Conservation (phyloP, 768 basidiomycete species). For the Suillus spraguei region DNA sequence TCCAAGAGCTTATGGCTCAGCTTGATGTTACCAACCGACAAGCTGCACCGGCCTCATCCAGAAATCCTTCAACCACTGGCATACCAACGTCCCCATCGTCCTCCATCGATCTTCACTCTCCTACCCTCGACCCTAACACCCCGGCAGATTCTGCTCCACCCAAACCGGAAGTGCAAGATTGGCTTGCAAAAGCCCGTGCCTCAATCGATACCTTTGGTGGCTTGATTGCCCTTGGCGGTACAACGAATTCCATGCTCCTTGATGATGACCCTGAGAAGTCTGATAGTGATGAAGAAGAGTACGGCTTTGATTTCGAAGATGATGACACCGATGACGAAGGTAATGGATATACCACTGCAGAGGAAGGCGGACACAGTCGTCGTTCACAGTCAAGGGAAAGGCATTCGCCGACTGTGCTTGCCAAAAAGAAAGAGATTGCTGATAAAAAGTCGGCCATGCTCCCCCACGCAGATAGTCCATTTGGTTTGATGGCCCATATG, state of each 20-base stretch:
- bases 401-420: slow-evolving; percentile 34
- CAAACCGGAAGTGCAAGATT: slow-evolving; percentile 67
- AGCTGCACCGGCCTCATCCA: slow-evolving; percentile 17
- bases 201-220: slow-evolving; percentile 69
- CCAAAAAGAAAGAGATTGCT: slow-evolving; percentile 40
- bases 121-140: slow-evolving; percentile 27
- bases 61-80: slow-evolving; percentile 33
- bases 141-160: slow-evolving; percentile 31
- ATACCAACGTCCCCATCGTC: slow-evolving; percentile 38
- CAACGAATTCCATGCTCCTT: slow-evolving; percentile 37
- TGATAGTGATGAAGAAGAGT: slow-evolving; percentile 42
- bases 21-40: slow-evolving; percentile 51
- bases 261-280: slow-evolving; percentile 42
- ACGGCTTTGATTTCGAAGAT: slow-evolving; percentile 43
- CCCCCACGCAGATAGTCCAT: slow-evolving; percentile 64
- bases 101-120: slow-evolving; percentile 28
- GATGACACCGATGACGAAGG: slow-evolving; percentile 42
- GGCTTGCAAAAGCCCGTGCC: slow-evolving; percentile 75
- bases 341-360: slow-evolving; percentile 28
- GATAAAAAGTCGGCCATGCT: slow-evolving; percentile 56
- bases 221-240: slow-evolving; percentile 63
- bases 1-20: slow-evolving; percentile 69
- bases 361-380: slow-evolving; percentile 18
- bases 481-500: slow-evolving; percentile 76
- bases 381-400: slow-evolving; percentile 22